These are phyloP conservation scores for Leptodermis oblonga DNA, from an alignment of 257 asterid genomes.

Conservation along the genomic window DNA sequence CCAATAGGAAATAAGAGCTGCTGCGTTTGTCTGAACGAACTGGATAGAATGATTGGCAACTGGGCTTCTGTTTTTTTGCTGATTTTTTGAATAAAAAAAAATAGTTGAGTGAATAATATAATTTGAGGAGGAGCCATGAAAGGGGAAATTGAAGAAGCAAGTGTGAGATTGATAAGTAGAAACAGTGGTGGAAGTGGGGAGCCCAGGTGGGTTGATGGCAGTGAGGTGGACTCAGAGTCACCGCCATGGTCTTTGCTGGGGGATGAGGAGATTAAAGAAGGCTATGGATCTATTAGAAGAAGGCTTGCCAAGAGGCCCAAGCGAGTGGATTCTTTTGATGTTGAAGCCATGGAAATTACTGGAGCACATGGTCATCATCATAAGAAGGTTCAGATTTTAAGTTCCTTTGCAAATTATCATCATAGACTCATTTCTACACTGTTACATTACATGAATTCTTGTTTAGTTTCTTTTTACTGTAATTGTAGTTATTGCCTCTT, in stretches of 20 bases:
- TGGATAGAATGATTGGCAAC: neutral
- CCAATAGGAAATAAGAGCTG: neutral
- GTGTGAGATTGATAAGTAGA: constrained; percentile 50
- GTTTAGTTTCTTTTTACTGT: neutral
- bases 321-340: constrained; percentile 80
- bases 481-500: no score
- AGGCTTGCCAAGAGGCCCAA: constrained; percentile 78
- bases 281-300: constrained; percentile 60
- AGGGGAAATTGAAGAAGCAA: constrained; percentile 61
- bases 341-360: constrained; percentile 84
- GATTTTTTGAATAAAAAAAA: constrained; percentile 19
- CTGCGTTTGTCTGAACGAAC: neutral
- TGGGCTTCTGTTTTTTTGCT: constrained; percentile 1
- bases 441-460: neutral
- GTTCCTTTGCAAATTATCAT: neutral
- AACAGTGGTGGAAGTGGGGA: constrained; percentile 42
- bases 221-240: constrained; percentile 74
- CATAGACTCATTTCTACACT: neutral
- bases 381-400: constrained; percentile 41
- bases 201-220: constrained; percentile 97
- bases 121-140: constrained; percentile 32
- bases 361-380: constrained; percentile 56
- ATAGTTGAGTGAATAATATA: constrained; percentile 6
- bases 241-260: constrained; percentile 45
- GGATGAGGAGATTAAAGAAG: constrained; percentile 45